Conservation (phyloP, 768 basidiomycete species). For the Pisolithus tinctorius region DNA sequence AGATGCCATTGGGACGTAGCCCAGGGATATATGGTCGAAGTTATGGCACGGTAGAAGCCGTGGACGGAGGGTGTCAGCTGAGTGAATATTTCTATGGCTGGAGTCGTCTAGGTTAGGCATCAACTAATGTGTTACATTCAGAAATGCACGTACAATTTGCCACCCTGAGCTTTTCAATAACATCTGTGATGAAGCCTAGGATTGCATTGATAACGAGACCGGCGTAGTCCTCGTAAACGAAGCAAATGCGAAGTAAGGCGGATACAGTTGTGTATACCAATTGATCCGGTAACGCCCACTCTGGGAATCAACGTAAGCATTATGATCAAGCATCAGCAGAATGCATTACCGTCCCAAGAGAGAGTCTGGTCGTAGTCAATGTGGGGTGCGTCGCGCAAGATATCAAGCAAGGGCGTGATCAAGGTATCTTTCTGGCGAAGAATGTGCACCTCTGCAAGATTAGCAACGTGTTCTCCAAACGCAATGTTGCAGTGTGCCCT, state of each 20-base stretch:
- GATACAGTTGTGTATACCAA: slow-evolving; percentile 74
- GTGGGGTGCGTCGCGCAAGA: slow-evolving; percentile 65
- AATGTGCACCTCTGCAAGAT: slow-evolving; percentile 51
- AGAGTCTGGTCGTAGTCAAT: slow-evolving; percentile 74
- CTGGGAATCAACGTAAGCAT: slow-evolving; percentile 31
- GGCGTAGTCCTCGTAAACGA: slow-evolving; percentile 42
- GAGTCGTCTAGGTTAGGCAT: not conserved
- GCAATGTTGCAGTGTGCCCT: slow-evolving; percentile 76
- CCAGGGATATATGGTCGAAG: slow-evolving; percentile 74
- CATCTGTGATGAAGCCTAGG: slow-evolving; percentile 48
- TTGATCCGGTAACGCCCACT: slow-evolving; percentile 84
- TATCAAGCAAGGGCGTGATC: slow-evolving; percentile 54
- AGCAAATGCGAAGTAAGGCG: slow-evolving; percentile 63
- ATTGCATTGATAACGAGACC: slow-evolving; percentile 52
- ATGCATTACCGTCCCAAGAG: slow-evolving; percentile 66
- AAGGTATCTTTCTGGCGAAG: slow-evolving; percentile 43
- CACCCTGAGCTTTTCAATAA: slow-evolving; percentile 48
- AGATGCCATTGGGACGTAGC: slow-evolving; percentile 55
- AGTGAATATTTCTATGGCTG: slow-evolving; percentile 67
- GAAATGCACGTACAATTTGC: slow-evolving; percentile 43
- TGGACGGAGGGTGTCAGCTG: slow-evolving; percentile 78
- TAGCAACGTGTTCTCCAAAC: slow-evolving; percentile 71
- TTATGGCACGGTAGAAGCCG: slow-evolving; percentile 81
- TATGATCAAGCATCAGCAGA: not conserved
- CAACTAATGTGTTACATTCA: not conserved